Evolutionary conservation across 805 yeast genomes (phyloP), one percentile per base, ranked within the genome.

Genomic region (Spathaspora hagerdaliae): DNA sequence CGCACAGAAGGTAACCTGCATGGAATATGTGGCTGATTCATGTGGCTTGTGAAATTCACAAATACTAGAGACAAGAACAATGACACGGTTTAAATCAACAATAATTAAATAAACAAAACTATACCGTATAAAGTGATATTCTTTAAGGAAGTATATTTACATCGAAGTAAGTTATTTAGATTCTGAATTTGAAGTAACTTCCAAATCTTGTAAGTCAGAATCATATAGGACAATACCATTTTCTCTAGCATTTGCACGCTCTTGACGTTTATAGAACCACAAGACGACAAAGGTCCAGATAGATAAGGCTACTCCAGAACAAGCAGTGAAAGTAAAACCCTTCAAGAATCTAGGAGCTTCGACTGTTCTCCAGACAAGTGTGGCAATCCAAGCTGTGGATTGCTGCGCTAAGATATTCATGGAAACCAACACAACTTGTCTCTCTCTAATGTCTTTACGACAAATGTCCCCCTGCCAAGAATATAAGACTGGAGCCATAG

Each of bases 401-500:
- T 78, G 67, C 53, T 78, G 81, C 5, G 83, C 81, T 38, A 79
- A 53, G n/a, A 67, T 65, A 56, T 81, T 80, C 62, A 77, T 74
- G 6, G 76, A 65, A 49, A 80, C 78, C 75, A 82, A 76, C 4
- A 76, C 74, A 38, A 81, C 74, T 7, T 83, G 78, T 53, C 81
- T 68, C 39, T 74, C 70, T 48, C 79, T 75, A 11, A 78, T 78
- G 56, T 81, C 83, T 47, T 75, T 67, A 49, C 87, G 68, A 48
- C 80, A 67, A 43, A 81, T 73, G 60, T 81, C 86, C 53, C 75
- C 75, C 45, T 77, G 77, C 69, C 77, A 74, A 1, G 83, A 73
- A 68, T 81, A 78, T 41, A 80, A 61, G 39, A 81, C 81, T 0
- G 86, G 82, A 2, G 85, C 80, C 59, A 78, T 78, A 13, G 85